phyloP scores from a whole-genome alignment of 257 asterid genomes.

The Oldenlandia corymbosa region DNA sequence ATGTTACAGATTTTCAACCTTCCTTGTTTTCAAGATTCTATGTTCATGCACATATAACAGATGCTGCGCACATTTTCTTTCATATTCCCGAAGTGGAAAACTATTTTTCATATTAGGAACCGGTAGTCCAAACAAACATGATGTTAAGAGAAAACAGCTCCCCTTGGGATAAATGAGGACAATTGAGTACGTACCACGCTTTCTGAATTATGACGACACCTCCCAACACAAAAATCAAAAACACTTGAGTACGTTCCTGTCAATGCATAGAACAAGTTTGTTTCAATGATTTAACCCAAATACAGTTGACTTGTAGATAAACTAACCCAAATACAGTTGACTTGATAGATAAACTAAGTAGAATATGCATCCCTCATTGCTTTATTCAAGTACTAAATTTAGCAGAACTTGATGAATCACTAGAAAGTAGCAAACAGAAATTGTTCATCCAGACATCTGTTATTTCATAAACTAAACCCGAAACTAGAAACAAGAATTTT shows the following conservation, averaged over 20 bases:
- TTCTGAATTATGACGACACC: slow-evolving; percentile 93
- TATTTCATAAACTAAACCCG: background rate
- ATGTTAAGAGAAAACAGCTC: background rate
- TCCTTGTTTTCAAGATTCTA: too few relatives aligned
- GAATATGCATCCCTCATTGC: background rate
- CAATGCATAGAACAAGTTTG: slow-evolving; percentile 12
- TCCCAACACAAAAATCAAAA: slow-evolving; percentile 77
- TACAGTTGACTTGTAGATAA: background rate
- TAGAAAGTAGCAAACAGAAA: background rate
- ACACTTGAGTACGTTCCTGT: slow-evolving; percentile 59
- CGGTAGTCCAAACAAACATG: too few relatives aligned
- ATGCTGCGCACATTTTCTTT: too few relatives aligned
- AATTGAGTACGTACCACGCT: slow-evolving; percentile 61
- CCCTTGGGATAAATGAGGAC: background rate
- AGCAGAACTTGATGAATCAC: background rate
- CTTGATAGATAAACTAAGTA: too few relatives aligned
- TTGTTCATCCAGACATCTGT: background rate
- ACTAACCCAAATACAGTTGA: background rate
- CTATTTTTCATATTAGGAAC: background rate
- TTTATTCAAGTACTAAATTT: background rate
- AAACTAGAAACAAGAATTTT: background rate
- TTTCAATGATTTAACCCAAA: background rate
- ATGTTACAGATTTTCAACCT: too few relatives aligned
- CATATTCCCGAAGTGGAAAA: too few relatives aligned
- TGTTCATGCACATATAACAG: too few relatives aligned